A percentile compares a stretch with the other conserved stretches of the same genome.
Evolutionary conservation across 352 stramenopile species (phyloP).

Genomic region (Phytophthora litchii): DNA sequence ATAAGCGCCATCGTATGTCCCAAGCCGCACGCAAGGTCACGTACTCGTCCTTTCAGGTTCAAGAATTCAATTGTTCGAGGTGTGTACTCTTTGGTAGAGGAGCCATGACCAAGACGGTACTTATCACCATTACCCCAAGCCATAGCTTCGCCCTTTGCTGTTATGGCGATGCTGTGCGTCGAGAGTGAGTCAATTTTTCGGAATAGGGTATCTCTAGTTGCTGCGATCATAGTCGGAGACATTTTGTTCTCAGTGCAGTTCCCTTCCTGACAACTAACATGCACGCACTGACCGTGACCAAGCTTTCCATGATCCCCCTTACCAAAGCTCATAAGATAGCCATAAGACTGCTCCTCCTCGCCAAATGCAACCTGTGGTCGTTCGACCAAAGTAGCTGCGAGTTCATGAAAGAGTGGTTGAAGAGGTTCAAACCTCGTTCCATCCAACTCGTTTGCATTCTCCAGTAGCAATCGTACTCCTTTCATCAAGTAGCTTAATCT

Average conservation of each 20-base stretch:
- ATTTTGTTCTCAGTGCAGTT: constrained; percentile 89
- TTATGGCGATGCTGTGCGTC: constrained; percentile 82
- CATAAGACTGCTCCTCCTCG: constrained; percentile 37
- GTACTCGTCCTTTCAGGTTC: constrained; percentile 58
- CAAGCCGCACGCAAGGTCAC: constrained; percentile 66
- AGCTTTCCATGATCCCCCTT: constrained; percentile 88
- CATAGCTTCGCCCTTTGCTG: constrained; percentile 65
- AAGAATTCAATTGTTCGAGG: constrained; percentile 70
- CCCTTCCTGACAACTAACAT: constrained; percentile 64
- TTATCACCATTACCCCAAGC: constrained; percentile 88
- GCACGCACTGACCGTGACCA: constrained; percentile 74
- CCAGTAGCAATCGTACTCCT: constrained; percentile 45
- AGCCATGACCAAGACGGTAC: constrained; percentile 78
- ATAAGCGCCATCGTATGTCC: constrained; percentile 72
- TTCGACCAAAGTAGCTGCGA: constrained; percentile 43
- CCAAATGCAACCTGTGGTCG: constrained; percentile 16
- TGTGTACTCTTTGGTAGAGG: constrained; percentile 72
- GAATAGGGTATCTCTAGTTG: constrained; percentile 57
- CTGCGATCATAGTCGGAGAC: constrained; percentile 62
- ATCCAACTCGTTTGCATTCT: constrained; percentile 24
- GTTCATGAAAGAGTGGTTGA: constrained; percentile 41
- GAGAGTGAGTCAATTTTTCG: constrained; percentile 83
- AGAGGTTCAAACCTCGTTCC: constrained; percentile 35
- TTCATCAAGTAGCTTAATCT: constrained; percentile 58
- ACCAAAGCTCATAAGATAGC: constrained; percentile 83